phyloP scores from a whole-genome alignment of 345 rosid species.

The Balakata baccata region DNA sequence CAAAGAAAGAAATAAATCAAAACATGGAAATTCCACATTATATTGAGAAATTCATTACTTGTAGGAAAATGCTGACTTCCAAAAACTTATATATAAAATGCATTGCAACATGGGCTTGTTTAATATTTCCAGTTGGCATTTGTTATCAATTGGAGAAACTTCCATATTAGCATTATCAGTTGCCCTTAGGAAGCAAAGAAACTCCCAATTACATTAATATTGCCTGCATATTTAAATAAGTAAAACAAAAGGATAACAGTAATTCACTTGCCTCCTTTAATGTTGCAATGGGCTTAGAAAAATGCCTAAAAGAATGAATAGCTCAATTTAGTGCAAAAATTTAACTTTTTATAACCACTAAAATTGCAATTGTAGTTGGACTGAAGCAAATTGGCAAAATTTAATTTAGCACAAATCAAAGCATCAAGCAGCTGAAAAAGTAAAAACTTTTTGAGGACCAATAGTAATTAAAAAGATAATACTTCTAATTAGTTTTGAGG shows the following conservation, averaged over 20 bases:
- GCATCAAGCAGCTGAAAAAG: not conserved
- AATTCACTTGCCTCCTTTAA: not conserved
- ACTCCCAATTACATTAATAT: not conserved
- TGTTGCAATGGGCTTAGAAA: not conserved
- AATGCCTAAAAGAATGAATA: not conserved
- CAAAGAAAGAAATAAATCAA: no score
- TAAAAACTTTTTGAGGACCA: not conserved
- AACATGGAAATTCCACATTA: not conserved
- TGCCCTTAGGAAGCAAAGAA: not conserved
- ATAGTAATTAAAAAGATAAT: not conserved
- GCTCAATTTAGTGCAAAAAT: not conserved
- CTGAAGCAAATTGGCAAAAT: not conserved
- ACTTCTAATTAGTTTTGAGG: not conserved
- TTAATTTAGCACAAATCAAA: not conserved
- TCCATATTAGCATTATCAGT: not conserved
- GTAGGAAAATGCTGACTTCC: not conserved
- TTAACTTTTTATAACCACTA: not conserved
- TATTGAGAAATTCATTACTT: not conserved
- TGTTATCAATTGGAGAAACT: not conserved
- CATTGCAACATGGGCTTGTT: not conserved
- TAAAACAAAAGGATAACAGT: not conserved
- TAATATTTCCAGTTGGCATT: not conserved
- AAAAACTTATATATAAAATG: not conserved
- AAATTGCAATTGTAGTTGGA: not conserved
- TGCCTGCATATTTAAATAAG: not conserved